These are phyloP conservation scores for Cucurbita argyrosperma DNA, from an alignment of 306 rosid genomes.

Conservation along the genomic window DNA sequence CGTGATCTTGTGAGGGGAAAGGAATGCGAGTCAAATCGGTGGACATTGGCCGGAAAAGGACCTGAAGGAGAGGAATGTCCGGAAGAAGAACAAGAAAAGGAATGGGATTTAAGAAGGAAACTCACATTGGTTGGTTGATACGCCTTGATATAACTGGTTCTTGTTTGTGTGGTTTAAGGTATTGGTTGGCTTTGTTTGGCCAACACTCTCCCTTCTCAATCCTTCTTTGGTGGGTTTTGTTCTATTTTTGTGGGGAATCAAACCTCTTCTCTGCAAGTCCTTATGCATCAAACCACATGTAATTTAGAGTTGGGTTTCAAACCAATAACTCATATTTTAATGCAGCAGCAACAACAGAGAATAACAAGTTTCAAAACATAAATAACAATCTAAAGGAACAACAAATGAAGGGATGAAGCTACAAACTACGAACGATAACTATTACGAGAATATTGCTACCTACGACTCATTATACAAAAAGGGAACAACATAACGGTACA, in stretches of 20 bases:
- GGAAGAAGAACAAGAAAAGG: background rate
- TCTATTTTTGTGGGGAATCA: background rate
- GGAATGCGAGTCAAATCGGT: background rate
- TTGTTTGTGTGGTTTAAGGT: background rate
- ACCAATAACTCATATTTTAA: background rate
- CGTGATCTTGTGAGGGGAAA: background rate
- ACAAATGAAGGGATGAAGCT: background rate
- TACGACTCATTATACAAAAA: background rate
- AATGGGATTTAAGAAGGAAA: background rate
- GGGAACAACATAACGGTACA: background rate
- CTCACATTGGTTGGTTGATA: background rate
- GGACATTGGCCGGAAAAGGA: background rate
- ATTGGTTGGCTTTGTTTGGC: background rate
- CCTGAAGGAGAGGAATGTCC: background rate
- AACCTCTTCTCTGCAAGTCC: background rate
- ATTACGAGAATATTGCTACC: background rate
- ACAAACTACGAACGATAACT: background rate
- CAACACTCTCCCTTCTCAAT: background rate
- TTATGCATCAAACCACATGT: background rate
- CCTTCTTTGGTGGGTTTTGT: background rate
- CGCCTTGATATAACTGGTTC: background rate
- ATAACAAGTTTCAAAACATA: background rate
- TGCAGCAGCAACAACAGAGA: background rate
- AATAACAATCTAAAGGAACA: too few relatives aligned
- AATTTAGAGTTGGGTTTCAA: background rate